phyloP scores from a whole-genome alignment of 441 rosid species.

The Erodium trifolium region DNA sequence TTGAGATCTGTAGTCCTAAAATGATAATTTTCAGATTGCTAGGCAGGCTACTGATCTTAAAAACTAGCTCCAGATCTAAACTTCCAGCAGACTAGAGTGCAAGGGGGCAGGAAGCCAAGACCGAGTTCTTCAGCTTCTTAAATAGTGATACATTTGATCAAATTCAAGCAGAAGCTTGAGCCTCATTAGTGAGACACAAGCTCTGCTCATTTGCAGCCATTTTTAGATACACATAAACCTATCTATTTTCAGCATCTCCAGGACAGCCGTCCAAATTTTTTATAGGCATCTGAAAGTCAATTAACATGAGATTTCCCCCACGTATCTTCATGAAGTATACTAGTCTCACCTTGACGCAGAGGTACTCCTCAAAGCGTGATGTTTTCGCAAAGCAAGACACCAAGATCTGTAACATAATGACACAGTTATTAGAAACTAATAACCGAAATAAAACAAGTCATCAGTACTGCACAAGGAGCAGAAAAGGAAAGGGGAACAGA shows the following conservation, averaged over 20 bases:
- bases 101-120: background rate
- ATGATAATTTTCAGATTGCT: background rate
- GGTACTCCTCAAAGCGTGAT: conserved; percentile 62
- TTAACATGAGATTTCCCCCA: background rate
- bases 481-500: too few relatives aligned
- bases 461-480: background rate
- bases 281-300: background rate
- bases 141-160: too few relatives aligned
- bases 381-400: conserved; percentile 66
- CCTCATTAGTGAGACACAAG: background rate
- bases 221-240: background rate
- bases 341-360: conserved; percentile 54
- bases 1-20: background rate
- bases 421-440: conserved; percentile 13
- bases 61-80: background rate
- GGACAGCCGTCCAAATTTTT: background rate
- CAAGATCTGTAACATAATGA: conserved; percentile 43
- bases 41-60: background rate
- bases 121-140: conserved; percentile 1
- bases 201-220: background rate
- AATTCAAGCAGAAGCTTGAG: conserved; percentile 2
- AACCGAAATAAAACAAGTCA: conserved; percentile 11
- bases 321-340: background rate
- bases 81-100: conserved; percentile 1
- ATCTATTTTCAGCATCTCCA: background rate